Percentiles rank a stretch among this genome's conserved stretches.
Conservation (phyloP, 129 eudicot genomes). For the Pulicaria dysenterica region DNA sequence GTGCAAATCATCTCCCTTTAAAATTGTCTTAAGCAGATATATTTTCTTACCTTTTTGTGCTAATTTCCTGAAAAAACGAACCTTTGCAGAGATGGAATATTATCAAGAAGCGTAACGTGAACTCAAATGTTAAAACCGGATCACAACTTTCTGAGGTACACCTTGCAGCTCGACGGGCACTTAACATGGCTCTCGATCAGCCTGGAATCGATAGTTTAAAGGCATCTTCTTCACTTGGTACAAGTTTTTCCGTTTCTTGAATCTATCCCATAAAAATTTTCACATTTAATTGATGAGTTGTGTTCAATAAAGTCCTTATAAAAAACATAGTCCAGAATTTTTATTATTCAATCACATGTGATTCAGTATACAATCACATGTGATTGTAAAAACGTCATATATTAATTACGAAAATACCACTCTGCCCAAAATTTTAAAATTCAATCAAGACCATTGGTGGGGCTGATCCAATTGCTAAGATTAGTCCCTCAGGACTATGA, state of each 20-base stretch:
- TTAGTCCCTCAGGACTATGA: no score
- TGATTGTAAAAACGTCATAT: no score
- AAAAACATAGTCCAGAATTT: no score
- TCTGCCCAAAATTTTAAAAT: no score
- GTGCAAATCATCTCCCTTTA: no score
- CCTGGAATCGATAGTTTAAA: conserved; percentile 54
- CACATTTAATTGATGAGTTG: background rate
- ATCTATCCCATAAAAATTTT: background rate
- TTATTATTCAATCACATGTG: no score
- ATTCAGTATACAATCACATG: no score
- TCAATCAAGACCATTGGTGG: no score
- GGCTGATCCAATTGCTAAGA: no score
- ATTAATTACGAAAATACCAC: no score
- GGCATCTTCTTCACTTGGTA: conserved; percentile 47
- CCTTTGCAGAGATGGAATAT: conserved; percentile 83
- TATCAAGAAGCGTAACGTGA: conserved; percentile 61
- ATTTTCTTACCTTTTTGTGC: conserved; percentile 13
- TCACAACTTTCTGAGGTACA: conserved; percentile 73
- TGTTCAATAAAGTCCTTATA: background rate
- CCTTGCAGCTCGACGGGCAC: conserved; percentile 75
- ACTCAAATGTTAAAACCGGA: conserved; percentile 50
- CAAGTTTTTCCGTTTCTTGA: conserved; percentile 16
- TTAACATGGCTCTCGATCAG: conserved; percentile 51
- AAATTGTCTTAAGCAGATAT: no score
- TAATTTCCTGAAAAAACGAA: conserved; percentile 25